Evolutionary conservation across 2,329 filamentous ascomycete genomes (phyloP).

Genomic region (Fusarium staphyleae): DNA sequence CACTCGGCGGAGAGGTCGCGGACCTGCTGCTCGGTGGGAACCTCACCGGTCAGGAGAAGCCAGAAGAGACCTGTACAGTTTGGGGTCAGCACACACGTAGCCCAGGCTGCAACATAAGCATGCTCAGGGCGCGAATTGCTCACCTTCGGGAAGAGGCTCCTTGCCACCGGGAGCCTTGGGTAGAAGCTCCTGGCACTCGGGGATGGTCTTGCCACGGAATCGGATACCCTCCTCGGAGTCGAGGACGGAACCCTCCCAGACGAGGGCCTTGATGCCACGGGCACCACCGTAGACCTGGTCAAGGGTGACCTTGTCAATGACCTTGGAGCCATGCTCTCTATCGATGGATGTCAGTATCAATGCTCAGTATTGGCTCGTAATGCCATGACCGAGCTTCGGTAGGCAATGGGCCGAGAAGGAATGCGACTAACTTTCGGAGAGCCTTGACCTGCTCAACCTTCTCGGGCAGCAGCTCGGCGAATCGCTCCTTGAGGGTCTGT

Average conservation of each 20-base stretch:
- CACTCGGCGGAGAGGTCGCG: slow-evolving; percentile 97
- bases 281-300: slow-evolving; percentile 99
- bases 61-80: slow-evolving; percentile 84
- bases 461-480: slow-evolving; percentile 92
- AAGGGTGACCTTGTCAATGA: slow-evolving; percentile 96
- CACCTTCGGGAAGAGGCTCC: slow-evolving; percentile 95
- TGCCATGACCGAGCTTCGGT: slow-evolving; percentile 21
- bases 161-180: slow-evolving; percentile 96
- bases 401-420: slow-evolving; percentile 22
- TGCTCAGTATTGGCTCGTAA: slow-evolving; percentile 8
- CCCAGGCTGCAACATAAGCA: neutral
- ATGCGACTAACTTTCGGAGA: slow-evolving; percentile 81
- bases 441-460: slow-evolving; percentile 99
- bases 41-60: slow-evolving; percentile 97
- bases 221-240: slow-evolving; percentile 99
- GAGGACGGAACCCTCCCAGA: slow-evolving; percentile 98
- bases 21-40: slow-evolving; percentile 97
- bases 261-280: slow-evolving; percentile 97
- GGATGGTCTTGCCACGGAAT: slow-evolving; percentile 99
- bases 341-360: slow-evolving; percentile 29
- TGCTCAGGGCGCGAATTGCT: slow-evolving; percentile 21
- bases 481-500: slow-evolving; percentile 96
- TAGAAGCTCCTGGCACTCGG: slow-evolving; percentile 96
- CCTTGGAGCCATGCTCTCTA: slow-evolving; percentile 93
- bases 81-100: slow-evolving; percentile 20